Evolutionary conservation across 306 rosid genomes (phyloP).

Genomic region (Lablab purpureus): DNA sequence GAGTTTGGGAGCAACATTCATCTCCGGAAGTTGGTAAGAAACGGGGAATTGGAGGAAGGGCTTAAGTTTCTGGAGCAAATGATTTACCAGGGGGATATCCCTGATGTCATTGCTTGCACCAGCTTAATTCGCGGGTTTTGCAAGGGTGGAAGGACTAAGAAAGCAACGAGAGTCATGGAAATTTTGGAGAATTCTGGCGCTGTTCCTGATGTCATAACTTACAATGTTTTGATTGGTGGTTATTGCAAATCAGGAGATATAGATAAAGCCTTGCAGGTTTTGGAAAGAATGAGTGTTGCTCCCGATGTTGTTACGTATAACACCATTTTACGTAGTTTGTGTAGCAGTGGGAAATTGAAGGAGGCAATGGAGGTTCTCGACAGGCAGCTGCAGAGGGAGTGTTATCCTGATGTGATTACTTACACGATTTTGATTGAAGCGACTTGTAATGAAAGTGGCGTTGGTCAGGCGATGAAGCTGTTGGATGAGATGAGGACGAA

Average conservation of each 20-base stretch:
- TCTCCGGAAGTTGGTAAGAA: conserved; percentile 67
- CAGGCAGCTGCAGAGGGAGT: conserved; percentile 69
- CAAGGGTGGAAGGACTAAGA: conserved; percentile 66
- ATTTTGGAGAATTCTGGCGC: conserved; percentile 83
- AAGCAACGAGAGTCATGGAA: conserved; percentile 75
- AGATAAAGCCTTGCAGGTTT: conserved; percentile 70
- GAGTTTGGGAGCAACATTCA: conserved; percentile 62
- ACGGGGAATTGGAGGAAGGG: conserved; percentile 78
- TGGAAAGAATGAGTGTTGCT: conserved; percentile 86
- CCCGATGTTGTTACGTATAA: conserved; percentile 92
- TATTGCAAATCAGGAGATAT: conserved; percentile 88
- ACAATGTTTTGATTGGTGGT: conserved; percentile 87
- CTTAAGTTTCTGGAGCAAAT: conserved; percentile 69
- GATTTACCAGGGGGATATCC: conserved; percentile 70
- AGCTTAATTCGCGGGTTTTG: conserved; percentile 86
- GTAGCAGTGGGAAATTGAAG: conserved; percentile 80
- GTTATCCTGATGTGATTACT: conserved; percentile 93
- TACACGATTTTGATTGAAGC: conserved; percentile 95
- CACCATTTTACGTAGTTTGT: conserved; percentile 80
- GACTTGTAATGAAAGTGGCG: conserved; percentile 88
- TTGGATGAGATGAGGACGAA: conserved; percentile 83
- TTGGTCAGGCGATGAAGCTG: conserved; percentile 86
- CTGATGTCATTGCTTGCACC: conserved; percentile 81
- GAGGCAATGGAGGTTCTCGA: conserved; percentile 95
- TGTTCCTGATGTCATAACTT: conserved; percentile 81